Evolutionary conservation across 1,139 yeast species (phyloP), one percentile per base, ranked within the genome.

Genomic region (Diutina sp.): DNA sequence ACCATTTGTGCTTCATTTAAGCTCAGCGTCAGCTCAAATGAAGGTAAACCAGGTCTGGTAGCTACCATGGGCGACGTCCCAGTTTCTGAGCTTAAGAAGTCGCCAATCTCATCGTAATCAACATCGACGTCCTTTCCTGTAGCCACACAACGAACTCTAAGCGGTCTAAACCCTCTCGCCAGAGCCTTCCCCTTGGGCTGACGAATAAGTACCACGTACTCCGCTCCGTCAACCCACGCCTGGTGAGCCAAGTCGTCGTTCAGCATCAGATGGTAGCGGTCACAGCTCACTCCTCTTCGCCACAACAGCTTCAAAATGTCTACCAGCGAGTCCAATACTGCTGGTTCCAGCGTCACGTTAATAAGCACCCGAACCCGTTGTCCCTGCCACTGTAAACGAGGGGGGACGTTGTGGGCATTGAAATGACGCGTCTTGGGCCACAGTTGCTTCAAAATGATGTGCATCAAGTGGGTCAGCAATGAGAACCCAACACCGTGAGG

Each of bases 401-500:
- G 41, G 7, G 51, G 51, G 46, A 16, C 48, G 38, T 48, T 53
- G 12, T 25, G 51, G 21, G 14, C 38, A 18, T 6, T 16, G 12
- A 29, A 28, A 21, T 63, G 61, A n/a, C 66, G 61, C 46, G 16
- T 12, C 45, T 50, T 50, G 45, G 44, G 28, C 51, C 51, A 47
- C 8, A 58, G 51, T 55, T 71, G 72, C 63, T 72, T 75, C 68
- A 73, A 69, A 59, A 78, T 66, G 61, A 77, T 66, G 58, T 79
- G 78, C 59, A 80, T 58, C 51, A 70, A 70, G 0, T 76, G 71
- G 1, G 76, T 65, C 0, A 77, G 68, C 57, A 93, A 69, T 60
- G 89, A 85, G 64, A 93, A 87, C 0, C 98, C 98, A 44, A 90
- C 97, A 0, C 90, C 95, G 62, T 80, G 80, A 0, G 74, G 73